A percentile compares a stretch with the other conserved stretches of the same genome.
These are phyloP conservation scores for Wallacemonas collosoma DNA, from an alignment of 208 protist genomes.

Conservation along the genomic window DNA sequence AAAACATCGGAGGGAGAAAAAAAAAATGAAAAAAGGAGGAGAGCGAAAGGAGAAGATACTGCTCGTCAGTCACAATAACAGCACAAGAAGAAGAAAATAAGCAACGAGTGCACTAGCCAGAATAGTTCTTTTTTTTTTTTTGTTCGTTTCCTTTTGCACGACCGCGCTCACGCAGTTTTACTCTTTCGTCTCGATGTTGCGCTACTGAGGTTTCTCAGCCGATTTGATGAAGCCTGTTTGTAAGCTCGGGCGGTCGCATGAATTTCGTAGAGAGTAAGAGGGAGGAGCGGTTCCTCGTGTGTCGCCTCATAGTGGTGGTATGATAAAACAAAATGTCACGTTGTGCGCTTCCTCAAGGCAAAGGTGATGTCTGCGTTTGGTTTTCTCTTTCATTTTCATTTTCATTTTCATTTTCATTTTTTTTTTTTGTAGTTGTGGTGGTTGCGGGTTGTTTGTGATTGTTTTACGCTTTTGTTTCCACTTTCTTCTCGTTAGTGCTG, in stretches of 20 bases:
- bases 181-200: not conserved
- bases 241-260: not conserved
- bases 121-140: not conserved
- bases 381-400: too few species aligned
- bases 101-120: too few species aligned
- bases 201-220: not conserved
- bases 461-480: too few species aligned
- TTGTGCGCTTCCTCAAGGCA: too few species aligned
- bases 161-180: not conserved
- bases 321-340: too few species aligned
- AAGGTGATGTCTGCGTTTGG: too few species aligned
- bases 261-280: not conserved
- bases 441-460: too few species aligned
- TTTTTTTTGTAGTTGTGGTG: too few species aligned
- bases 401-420: too few species aligned
- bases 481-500: too few species aligned
- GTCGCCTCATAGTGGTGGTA: too few species aligned
- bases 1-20: constrained; percentile 4
- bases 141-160: not conserved
- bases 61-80: not conserved
- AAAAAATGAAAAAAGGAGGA: constrained; percentile 2
- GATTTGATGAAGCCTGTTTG: not conserved
- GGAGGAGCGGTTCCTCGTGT: too few species aligned
- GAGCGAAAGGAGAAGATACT: constrained; percentile 19
- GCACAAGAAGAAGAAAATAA: not conserved